Evolutionary conservation across 169 alveolate species (phyloP), one percentile per base, ranked within the genome.

Genomic region (Plasmodium vivax): DNA sequence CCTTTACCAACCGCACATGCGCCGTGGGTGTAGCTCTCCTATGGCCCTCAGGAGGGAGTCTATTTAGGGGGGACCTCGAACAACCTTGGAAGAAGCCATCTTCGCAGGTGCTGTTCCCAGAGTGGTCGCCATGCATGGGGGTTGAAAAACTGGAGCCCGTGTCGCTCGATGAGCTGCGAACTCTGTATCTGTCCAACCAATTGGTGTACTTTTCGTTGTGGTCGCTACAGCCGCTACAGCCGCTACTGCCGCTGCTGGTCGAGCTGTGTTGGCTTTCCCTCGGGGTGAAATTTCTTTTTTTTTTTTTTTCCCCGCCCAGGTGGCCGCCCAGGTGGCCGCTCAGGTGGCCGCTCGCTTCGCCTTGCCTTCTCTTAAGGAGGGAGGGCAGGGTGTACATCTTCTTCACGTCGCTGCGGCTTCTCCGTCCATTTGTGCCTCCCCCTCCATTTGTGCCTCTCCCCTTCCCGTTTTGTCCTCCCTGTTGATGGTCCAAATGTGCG

Each of bases 321-420:
- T n/a, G n/a, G n/a, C 19, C 36, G 2, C 16, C 36, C 16, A 2
- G 32, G 38, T 51, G n/a, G 16, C 56, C 41, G 34, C 27, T 45
- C 10, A 34, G 6, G 38, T 51, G 19, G 7, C 4, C 36, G 19
- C 56, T 34, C 36, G 45, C 47, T 38, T 41, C 10, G 0, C 14
- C 54, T 68, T 43, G 36, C 6, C 92, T 71, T 43, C 32, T 84
- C 77, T 84, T 84, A 47, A 84, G 77, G 34, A 84, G 92, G 27
- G 92, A 84, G 34, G 92, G 92, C 12, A 84, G 38, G 3, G 92
- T 84, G 45, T 84, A 84, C 41, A 84, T 16, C 58, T 84, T 84
- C 32, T 72, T 84, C 36, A 84, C 83, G 43, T 51, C 72, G 62
- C 62, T 34, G 10, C 34, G n/a, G 14, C 34, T 80, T 43, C 56